Evolutionary conservation across 73 alveolate genomes (phyloP).

Genomic region (Blepharisma stoltei): DNA sequence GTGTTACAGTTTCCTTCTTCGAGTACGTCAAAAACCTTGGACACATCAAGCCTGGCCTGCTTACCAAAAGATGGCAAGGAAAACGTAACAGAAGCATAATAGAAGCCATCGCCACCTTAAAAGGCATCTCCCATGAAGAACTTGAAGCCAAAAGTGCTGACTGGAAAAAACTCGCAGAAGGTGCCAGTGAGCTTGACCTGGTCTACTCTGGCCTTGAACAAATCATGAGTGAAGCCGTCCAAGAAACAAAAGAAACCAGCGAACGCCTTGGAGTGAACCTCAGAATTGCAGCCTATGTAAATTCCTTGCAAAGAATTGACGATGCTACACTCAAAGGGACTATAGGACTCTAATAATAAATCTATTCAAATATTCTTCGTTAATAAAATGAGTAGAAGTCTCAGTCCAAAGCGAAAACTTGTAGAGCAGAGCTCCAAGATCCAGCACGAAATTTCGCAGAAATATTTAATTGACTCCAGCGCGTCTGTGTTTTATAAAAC

Average conservation of each 20-base stretch:
- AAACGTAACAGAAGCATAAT: slow-evolving; percentile 52
- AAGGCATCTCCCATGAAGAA: slow-evolving; percentile 33
- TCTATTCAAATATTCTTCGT: too few relatives aligned
- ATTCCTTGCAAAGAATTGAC: background rate
- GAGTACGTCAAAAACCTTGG: slow-evolving; percentile 86
- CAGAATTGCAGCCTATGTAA: slow-evolving; percentile 73
- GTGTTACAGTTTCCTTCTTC: slow-evolving; percentile 85
- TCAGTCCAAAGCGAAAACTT: background rate
- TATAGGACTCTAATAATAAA: background rate
- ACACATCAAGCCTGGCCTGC: slow-evolving; percentile 74
- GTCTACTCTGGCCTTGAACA: slow-evolving; percentile 86
- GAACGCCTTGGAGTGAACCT: slow-evolving; percentile 41
- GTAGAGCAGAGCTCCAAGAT: slow-evolving; percentile 9
- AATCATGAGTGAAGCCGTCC: slow-evolving; percentile 69
- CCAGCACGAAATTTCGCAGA: background rate
- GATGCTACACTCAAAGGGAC: slow-evolving; percentile 9
- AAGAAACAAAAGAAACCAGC: slow-evolving; percentile 49
- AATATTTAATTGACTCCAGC: background rate
- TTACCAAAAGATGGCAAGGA: slow-evolving; percentile 78
- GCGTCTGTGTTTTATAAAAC: background rate
- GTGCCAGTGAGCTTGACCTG: slow-evolving; percentile 57
- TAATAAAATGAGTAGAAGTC: slow-evolving; percentile 21
- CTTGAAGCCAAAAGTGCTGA: slow-evolving; percentile 47
- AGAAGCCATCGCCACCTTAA: slow-evolving; percentile 36
- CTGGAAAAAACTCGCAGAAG: slow-evolving; percentile 22